phyloP scores from a whole-genome alignment of 306 rosid species.

The Calophaca sinica region DNA sequence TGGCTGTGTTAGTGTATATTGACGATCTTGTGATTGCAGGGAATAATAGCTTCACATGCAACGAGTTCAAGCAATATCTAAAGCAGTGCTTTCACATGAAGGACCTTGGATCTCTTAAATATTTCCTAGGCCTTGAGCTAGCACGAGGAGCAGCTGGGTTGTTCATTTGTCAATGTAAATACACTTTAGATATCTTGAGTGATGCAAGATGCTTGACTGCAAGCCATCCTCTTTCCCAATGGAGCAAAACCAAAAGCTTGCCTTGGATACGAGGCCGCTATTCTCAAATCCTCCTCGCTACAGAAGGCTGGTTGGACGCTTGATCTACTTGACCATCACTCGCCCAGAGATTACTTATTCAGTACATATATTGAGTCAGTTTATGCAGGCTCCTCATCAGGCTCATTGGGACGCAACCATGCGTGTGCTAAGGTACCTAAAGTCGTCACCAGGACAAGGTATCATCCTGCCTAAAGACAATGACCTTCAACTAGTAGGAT shows the following conservation, averaged over 20 bases:
- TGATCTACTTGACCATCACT: neutral
- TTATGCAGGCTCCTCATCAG: neutral
- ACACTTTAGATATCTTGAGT: neutral
- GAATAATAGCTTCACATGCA: too few relatives aligned
- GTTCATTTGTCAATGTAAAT: neutral
- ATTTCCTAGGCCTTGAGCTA: too few relatives aligned
- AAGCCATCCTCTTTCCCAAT: neutral
- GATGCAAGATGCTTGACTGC: conserved; percentile 1
- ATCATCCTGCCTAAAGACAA: neutral
- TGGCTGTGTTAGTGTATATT: too few relatives aligned
- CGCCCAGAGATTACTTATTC: neutral
- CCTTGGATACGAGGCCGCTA: neutral
- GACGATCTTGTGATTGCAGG: too few relatives aligned
- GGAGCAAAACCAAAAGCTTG: neutral
- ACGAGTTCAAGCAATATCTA: too few relatives aligned
- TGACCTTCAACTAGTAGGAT: neutral
- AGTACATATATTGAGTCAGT: neutral
- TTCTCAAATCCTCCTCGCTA: neutral
- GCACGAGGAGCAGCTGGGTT: neutral
- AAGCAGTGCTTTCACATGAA: too few relatives aligned
- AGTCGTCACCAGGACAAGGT: neutral
- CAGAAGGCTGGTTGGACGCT: neutral
- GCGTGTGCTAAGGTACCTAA: neutral
- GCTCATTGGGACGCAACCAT: conserved; percentile 1
- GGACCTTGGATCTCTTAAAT: too few relatives aligned